phyloP scores from a whole-genome alignment of 352 stramenopile genomes.

The Phytopythium helicoides region DNA sequence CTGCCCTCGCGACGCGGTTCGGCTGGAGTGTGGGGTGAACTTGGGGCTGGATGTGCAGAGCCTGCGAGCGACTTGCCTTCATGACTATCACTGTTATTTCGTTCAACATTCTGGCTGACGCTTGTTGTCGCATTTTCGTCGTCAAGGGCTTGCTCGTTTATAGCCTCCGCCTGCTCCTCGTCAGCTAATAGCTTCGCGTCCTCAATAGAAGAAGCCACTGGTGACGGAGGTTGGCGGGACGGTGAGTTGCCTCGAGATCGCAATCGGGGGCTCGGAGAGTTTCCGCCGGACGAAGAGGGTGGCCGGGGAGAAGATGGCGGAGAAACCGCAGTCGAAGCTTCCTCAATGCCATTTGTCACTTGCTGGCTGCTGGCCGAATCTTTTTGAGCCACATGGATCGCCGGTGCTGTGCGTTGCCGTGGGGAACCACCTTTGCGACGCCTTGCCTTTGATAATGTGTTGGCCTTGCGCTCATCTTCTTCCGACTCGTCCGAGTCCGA shows the following conservation, averaged over 20 bases:
- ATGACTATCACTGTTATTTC: too few relatives aligned
- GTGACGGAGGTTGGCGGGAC: neutral
- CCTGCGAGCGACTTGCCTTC: too few relatives aligned
- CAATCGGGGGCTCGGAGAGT: neutral
- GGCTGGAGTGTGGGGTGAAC: neutral
- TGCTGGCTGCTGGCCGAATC: too few relatives aligned
- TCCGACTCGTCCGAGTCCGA: conserved; percentile 59
- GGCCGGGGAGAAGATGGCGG: neutral
- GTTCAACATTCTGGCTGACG: too few relatives aligned
- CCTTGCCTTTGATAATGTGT: neutral
- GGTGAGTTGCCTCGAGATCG: conserved; percentile 1
- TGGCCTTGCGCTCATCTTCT: conserved; percentile 9
- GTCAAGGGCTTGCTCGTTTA: too few relatives aligned
- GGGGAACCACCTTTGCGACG: too few relatives aligned
- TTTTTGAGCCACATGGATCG: too few relatives aligned
- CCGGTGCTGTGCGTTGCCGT: too few relatives aligned
- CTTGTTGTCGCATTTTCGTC: too few relatives aligned
- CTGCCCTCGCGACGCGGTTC: neutral
- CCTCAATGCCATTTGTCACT: too few relatives aligned
- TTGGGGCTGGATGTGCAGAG: neutral
- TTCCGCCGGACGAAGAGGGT: neutral
- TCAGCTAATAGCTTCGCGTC: neutral
- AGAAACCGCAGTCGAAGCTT: too few relatives aligned
- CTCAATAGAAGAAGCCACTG: neutral
- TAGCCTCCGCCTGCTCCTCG: neutral